phyloP scores from a whole-genome alignment of 2,329 filamentous ascomycete species.

The Fusarium buxicola region DNA sequence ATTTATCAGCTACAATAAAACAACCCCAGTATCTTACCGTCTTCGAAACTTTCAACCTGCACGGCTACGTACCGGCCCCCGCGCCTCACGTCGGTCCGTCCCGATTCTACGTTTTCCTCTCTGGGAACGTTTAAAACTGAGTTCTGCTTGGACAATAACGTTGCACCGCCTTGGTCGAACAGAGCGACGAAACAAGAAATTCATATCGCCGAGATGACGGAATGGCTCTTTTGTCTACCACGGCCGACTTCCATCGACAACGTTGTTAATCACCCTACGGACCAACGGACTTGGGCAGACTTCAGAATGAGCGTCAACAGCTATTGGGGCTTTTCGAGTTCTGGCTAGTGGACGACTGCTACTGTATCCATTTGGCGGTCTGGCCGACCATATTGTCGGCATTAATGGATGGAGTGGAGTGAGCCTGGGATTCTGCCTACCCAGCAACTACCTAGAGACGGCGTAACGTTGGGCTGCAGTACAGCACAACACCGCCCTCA shows the following conservation, averaged over 20 bases:
- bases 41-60: slow-evolving; percentile 8
- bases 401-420: not conserved
- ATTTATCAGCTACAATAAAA: not conserved
- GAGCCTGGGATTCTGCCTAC: slow-evolving; percentile 34
- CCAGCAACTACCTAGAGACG: slow-evolving; percentile 36
- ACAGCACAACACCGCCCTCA: slow-evolving; percentile 25
- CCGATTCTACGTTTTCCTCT: slow-evolving; percentile 31
- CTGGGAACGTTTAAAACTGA: slow-evolving; percentile 13
- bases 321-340: not conserved
- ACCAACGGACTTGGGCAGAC: not conserved
- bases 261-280: not conserved
- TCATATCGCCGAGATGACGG: not conserved
- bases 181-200: slow-evolving; percentile 1
- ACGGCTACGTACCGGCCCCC: slow-evolving; percentile 20
- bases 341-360: not conserved
- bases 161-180: slow-evolving; percentile 30
- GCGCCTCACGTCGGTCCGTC: slow-evolving; percentile 42
- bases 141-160: slow-evolving; percentile 24
- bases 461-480: slow-evolving; percentile 42
- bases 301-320: not conserved
- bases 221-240: not conserved
- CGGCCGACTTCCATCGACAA: slow-evolving; percentile 1
- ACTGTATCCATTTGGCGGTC: slow-evolving; percentile 29
- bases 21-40: slow-evolving; percentile 1
- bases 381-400: slow-evolving; percentile 11